Base-by-base conservation (phyloP, 495 filamentous ascomycete genomes). In the Penicillium cinerascens region DNA sequence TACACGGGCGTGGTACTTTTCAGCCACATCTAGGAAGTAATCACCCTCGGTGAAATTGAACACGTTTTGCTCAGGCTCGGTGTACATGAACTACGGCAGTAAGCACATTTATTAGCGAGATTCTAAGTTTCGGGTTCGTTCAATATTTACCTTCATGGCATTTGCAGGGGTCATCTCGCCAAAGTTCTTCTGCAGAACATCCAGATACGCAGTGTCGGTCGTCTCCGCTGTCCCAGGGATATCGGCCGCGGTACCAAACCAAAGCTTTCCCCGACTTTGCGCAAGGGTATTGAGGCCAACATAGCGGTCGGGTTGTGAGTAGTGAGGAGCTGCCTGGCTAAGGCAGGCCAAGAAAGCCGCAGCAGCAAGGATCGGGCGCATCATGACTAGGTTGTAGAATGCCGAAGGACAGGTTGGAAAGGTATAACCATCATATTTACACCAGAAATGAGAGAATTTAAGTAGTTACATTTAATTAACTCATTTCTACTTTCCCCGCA, bases 131-230 rank as follows among this genome's bases (percentile, higher is more conserved):
- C 38, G n/a, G n/a, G n/a, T n/a, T 10, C 4, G 0, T 25, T 15
- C 22, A 25, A 33, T 33, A 3, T 15, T 29, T 46, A 61, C 61
- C 68, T 82, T 82, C 66, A 78, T 69, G 11, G 71, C 71, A 56
- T 83, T 83, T n/a, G 71, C 78, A 0, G 78, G 78, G 0, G 78
- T 79, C 21, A 79, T 61, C 59, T 74, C 66, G 29, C 80, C 78
- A 47, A 81, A 80, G 54, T 81, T 68, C 52, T 78, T 60, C 39
- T 56, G 58, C 43, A 73, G 25, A 16, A 63, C 41, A 10, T 51
- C 52, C 18, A 65, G 22, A 29, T 63, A 63, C 2, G 49, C 62
- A 2, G 35, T 23, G 29, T 63, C 56, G 23, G 46, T 59, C 4
- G 56, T 57, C 46, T 65, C 62, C 0, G 42, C 50, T 0, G 54